These are phyloP conservation scores for Rostrohypoxylon terebratum DNA, from an alignment of 495 filamentous ascomycete species.

Conservation along the genomic window DNA sequence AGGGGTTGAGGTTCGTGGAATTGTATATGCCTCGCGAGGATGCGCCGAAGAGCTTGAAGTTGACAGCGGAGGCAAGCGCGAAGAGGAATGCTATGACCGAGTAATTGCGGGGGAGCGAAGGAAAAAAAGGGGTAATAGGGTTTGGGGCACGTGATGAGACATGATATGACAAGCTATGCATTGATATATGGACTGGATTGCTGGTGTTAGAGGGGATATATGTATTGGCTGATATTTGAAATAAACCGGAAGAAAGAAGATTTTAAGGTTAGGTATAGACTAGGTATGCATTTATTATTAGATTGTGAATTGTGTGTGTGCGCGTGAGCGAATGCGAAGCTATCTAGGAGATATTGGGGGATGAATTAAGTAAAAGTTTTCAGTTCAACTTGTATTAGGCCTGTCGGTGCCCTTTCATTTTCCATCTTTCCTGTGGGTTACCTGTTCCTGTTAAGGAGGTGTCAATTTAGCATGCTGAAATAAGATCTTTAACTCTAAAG, in stretches of 20 bases:
- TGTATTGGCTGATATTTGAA: not conserved
- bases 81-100: slow-evolving; percentile 61
- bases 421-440: too few relatives aligned
- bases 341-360: not conserved
- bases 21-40: slow-evolving; percentile 87
- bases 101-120: slow-evolving; percentile 10
- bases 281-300: not conserved
- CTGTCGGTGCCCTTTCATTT: too few relatives aligned
- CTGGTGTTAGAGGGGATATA: slow-evolving; percentile 14
- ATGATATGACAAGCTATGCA: not conserved
- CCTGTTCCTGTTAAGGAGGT: too few relatives aligned
- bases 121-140: not conserved
- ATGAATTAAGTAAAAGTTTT: too few relatives aligned
- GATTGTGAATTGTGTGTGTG: not conserved
- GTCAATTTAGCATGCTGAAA: too few relatives aligned
- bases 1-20: slow-evolving; percentile 77
- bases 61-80: slow-evolving; percentile 76
- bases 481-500: too few relatives aligned
- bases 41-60: slow-evolving; percentile 76
- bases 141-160: not conserved
- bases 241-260: not conserved
- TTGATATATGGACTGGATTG: not conserved
- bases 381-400: too few relatives aligned
- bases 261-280: not conserved
- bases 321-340: not conserved